Base-by-base conservation (phyloP, 257 asterid species). In the Solanum gracilifrons region DNA sequence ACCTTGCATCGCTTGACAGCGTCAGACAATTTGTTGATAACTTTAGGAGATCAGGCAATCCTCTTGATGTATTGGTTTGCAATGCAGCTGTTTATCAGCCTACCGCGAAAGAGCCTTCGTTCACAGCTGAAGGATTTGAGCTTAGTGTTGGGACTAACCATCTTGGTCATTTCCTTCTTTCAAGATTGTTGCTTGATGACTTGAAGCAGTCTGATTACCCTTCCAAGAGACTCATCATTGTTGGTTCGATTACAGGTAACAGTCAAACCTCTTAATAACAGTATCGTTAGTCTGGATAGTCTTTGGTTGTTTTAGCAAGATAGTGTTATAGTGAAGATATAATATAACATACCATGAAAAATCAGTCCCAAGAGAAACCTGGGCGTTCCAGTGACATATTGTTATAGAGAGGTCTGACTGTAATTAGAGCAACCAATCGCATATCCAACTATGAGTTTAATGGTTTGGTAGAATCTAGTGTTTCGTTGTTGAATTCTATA, bases 121-220 rank as follows among this genome's bases (percentile, higher is more conserved):
- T 85, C 84, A 95, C 97, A 2, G 99, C 96, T 11, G 98, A 97
- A 0, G 98, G 99, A 9, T 97, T 97, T 64, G 98, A 95, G 90
- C 95, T 97, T 10, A 95, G 99, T 82, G 99, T 95, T 35, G 99
- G 98, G 29, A 94, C 98, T 15, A 95, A 96, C 86, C 98, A 96
- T 87, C 91, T 96, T 11, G 98, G 98, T 10, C 99, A 96, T 84
- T 97, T 97, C 85, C 94, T 97, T 37, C 97, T 97, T 58, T 89
- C 99, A 16, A 92, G 98, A 55, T 91, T 95, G 97, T 90, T 97
- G 85, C 92, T 97, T 51, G 96, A 95, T 64, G 96, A 97, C 37
- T 86, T 97, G 94, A 90, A 94, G 51, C 88, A 94, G 86, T 97
- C 98, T 7, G 96, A 95, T 87, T 95, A 92, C 86, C 98, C 98